Conservation (phyloP, 2,329 filamentous ascomycete genomes). For the Nemania sp. region DNA sequence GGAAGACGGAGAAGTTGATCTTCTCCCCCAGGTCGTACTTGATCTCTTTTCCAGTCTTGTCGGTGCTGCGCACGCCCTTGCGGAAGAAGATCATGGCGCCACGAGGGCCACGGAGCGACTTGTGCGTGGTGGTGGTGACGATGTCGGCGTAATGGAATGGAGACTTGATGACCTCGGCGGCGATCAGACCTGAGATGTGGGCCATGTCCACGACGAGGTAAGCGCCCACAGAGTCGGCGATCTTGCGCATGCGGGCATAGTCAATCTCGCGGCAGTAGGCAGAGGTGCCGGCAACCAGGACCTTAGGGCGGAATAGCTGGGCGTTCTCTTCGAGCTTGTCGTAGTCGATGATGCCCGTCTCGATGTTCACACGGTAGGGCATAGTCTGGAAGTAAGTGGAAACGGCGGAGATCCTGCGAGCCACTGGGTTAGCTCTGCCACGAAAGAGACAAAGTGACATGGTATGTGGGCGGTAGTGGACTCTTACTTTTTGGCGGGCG, state of each 20-base stretch:
- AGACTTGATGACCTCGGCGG: slow-evolving; percentile 88
- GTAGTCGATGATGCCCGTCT: slow-evolving; percentile 97
- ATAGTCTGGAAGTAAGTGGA: slow-evolving; percentile 99
- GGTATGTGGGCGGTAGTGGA: neutral
- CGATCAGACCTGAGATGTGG: slow-evolving; percentile 95
- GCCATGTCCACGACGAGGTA: slow-evolving; percentile 98
- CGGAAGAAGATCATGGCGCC: slow-evolving; percentile 99
- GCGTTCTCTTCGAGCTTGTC: slow-evolving; percentile 89
- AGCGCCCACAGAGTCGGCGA: slow-evolving; percentile 89
- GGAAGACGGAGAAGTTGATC: slow-evolving; percentile 99
- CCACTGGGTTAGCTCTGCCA: slow-evolving; percentile 43
- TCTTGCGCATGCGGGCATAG: slow-evolving; percentile 94
- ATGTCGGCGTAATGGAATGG: slow-evolving; percentile 93
- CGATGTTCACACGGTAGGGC: slow-evolving; percentile 87
- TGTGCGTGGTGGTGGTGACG: slow-evolving; percentile 98
- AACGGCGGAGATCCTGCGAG: slow-evolving; percentile 77
- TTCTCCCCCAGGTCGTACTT: slow-evolving; percentile 92
- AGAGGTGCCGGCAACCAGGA: slow-evolving; percentile 94
- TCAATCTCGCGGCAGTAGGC: slow-evolving; percentile 98
- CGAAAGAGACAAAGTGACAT: neutral
- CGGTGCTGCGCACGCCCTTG: slow-evolving; percentile 88
- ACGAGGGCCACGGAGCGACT: slow-evolving; percentile 94
- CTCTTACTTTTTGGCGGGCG: slow-evolving; percentile 75
- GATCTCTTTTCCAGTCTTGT: slow-evolving; percentile 89
- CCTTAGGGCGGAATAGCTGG: slow-evolving; percentile 90